Evolutionary conservation across 106 monocot species (phyloP).

Genomic region (Xerophyta viscosa): DNA sequence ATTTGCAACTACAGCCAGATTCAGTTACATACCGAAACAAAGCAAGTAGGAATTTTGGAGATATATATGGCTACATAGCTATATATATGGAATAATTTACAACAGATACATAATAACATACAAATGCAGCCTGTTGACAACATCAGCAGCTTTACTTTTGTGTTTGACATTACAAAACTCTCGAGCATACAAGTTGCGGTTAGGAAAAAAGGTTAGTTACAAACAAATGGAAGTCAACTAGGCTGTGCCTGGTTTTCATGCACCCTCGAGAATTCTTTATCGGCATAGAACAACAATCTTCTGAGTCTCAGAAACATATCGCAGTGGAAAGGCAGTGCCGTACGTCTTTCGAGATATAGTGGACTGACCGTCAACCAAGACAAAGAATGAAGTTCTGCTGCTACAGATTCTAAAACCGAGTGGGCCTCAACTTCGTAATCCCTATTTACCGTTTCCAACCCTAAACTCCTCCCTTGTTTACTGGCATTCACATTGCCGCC

Average conservation of each 20-base stretch:
- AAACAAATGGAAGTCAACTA: no score
- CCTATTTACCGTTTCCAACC: slow-evolving; percentile 25
- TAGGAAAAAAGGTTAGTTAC: no score
- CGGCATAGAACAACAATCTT: slow-evolving; percentile 74
- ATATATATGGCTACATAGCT: no score
- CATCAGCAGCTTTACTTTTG: no score
- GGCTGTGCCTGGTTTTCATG: background rate
- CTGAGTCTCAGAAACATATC: slow-evolving; percentile 65
- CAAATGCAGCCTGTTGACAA: no score
- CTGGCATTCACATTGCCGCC: slow-evolving; percentile 7
- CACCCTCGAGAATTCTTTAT: slow-evolving; percentile 35
- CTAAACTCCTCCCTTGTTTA: slow-evolving; percentile 40
- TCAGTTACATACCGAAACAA: no score
- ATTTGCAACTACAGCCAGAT: no score
- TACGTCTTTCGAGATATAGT: slow-evolving; percentile 54
- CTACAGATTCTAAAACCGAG: slow-evolving; percentile 56
- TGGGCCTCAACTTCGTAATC: slow-evolving; percentile 52
- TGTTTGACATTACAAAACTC: no score
- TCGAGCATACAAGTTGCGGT: no score
- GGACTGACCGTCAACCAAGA: slow-evolving; percentile 94
- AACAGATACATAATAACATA: no score
- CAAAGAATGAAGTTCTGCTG: slow-evolving; percentile 77
- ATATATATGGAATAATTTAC: no score
- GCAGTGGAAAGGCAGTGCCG: slow-evolving; percentile 79
- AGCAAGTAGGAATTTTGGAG: no score